Base-by-base conservation (phyloP, 257 asterid genomes). In the Salvia splendens region DNA sequence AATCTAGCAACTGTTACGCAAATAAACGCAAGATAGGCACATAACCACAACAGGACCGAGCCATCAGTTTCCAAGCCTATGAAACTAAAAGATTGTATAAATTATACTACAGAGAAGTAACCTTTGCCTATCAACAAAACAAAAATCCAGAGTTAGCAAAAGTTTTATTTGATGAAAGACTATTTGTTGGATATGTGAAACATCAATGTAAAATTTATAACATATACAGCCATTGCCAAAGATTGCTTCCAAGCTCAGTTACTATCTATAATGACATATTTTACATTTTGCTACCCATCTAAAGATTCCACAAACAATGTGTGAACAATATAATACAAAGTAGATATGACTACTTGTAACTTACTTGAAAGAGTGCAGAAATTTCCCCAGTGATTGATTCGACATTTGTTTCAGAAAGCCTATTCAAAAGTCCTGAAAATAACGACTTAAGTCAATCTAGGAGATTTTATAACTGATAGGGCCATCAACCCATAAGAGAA, bases 391-490 rank as follows among this genome's bases (percentile, higher is more conserved):
- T 82, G 73, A 86, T 82, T 36, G 92, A 87, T 79, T 92, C 97
- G 65, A 93, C 84, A 71, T 90, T 90, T 55, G 87, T 76, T 78
- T 90, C 95, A 24, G 97, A 88, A 56, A 90, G 75, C 92, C 87
- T 84, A 73, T 88, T 88, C 11, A 94, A 76, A 60, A 91, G 91
- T 66, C 99, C 99, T 94, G 82, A 61, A 72, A 55, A 78, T 63
- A 61, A 64, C 47, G 58, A 46, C 59, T 28, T 24, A 65, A 45
- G 70, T 48, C 58, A 64, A 35, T 32, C 46, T 54, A 75, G 65
- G 64, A 58, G 35, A 66, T 15, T 56, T 65, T 48, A 65, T 52
- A 42, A 61, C 69, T 49, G 65, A 62, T 65, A 67, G 45, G 60
- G 42, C 32, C 48, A 48, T 28, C 33, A 75, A 52, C 43, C 41